Percentiles rank a stretch among this genome's conserved stretches.
Evolutionary conservation across 768 basidiomycete species (phyloP).

Genomic region (Tubosaeta sp.): DNA sequence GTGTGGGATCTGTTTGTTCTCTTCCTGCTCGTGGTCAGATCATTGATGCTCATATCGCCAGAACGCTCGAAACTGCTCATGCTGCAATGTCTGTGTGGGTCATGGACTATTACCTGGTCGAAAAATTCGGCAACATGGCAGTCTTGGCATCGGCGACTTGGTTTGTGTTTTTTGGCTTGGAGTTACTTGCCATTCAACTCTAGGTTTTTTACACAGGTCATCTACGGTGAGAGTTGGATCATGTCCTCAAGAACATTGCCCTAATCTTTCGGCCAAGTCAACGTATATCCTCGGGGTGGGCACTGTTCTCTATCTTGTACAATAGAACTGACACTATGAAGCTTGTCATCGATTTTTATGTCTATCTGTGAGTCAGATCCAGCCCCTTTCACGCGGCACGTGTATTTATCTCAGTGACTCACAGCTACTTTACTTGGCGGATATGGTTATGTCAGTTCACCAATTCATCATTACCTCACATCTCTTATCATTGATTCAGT

Average conservation of each 20-base stretch:
- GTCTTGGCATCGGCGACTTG: constrained; percentile 14
- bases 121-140: constrained; percentile 10
- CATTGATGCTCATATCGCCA: constrained; percentile 1
- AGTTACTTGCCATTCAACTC: not conserved
- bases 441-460: constrained; percentile 25
- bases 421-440: constrained; percentile 28
- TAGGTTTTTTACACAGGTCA: constrained; percentile 7
- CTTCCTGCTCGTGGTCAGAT: not conserved
- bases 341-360: constrained; percentile 27
- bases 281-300: constrained; percentile 25
- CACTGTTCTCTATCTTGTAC: not conserved
- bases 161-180: constrained; percentile 13
- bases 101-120: constrained; percentile 24
- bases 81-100: constrained; percentile 20
- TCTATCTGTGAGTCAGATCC: constrained; percentile 17
- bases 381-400: not conserved
- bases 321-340: constrained; percentile 5
- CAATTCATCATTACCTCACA: not conserved
- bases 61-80: constrained; percentile 20
- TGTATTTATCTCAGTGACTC: not conserved
- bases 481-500: constrained; percentile 12
- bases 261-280: constrained; percentile 9
- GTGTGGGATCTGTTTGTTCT: constrained; percentile 9
- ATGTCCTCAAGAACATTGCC: not conserved
- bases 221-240: constrained; percentile 13